phyloP scores from a whole-genome alignment of 2,329 filamentous ascomycete species.

The Aspergillus floridensis region DNA sequence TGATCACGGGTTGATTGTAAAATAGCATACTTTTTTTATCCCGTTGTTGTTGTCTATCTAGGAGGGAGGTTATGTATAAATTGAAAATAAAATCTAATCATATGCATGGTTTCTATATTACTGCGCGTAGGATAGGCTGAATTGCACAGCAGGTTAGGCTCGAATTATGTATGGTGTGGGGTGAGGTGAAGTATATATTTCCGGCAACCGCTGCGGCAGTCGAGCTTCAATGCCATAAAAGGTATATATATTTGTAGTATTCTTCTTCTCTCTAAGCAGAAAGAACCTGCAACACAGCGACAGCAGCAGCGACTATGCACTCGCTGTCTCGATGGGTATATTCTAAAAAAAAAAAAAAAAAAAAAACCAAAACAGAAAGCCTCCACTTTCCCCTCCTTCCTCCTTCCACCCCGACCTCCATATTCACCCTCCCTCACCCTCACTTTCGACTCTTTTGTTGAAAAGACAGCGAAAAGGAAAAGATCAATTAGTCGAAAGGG shows the following conservation, averaged over 20 bases:
- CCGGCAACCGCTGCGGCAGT: no score
- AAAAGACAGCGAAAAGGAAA: not conserved
- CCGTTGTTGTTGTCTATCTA: conserved; percentile 23
- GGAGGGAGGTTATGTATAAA: conserved; percentile 20
- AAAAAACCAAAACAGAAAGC: not conserved
- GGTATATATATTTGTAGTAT: no score
- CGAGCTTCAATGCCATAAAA: no score
- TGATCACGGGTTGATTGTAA: conserved; percentile 33
- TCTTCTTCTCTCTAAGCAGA: no score
- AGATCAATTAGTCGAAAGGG: not conserved
- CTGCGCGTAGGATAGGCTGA: no score
- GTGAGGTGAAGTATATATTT: no score
- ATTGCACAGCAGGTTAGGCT: no score
- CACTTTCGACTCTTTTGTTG: not conserved
- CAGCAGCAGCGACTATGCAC: not conserved
- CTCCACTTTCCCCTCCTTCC: not conserved
- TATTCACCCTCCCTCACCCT: not conserved
- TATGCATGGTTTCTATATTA: not conserved
- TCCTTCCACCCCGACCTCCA: not conserved
- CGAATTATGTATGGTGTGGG: no score
- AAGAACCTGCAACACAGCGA: not conserved
- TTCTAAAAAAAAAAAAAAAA: not conserved
- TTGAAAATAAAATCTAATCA: conserved; percentile 19
- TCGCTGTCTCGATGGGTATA: not conserved
- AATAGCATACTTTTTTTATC: conserved; percentile 26